These are phyloP conservation scores for Staphylotrichum longicolle DNA, from an alignment of 495 filamentous ascomycete genomes.

Conservation along the genomic window DNA sequence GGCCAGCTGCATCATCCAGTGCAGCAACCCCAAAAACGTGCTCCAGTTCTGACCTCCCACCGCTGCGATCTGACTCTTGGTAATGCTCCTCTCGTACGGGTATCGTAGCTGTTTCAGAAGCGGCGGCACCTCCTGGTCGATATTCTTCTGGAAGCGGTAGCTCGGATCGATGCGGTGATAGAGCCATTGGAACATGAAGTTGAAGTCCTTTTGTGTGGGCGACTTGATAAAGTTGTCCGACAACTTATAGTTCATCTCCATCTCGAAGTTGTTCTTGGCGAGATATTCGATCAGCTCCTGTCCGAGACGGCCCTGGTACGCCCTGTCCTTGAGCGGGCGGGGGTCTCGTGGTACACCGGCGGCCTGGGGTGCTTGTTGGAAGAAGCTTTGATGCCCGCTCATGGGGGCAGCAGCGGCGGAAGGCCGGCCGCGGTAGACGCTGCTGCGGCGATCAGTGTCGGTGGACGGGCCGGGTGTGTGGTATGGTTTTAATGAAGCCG, in stretches of 20 bases:
- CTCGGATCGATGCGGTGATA: conserved; percentile 92
- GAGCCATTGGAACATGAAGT: conserved; percentile 94
- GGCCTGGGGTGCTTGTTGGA: conserved; percentile 74
- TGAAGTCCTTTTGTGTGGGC: conserved; percentile 98
- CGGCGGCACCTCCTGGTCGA: conserved; percentile 89
- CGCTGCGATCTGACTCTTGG: conserved; percentile 88
- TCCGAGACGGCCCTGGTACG: conserved; percentile 75
- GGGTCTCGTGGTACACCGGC: conserved; percentile 83
- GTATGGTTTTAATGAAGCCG: conserved; percentile 59
- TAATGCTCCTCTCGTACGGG: conserved; percentile 89
- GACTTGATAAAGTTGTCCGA: conserved; percentile 82
- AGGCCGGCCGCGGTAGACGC: conserved; percentile 70
- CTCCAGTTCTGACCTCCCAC: conserved; percentile 96
- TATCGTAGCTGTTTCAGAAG: conserved; percentile 91
- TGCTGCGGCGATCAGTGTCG: conserved; percentile 72
- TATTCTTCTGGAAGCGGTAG: conserved; percentile 85
- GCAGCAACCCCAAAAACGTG: conserved; percentile 85
- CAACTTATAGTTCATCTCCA: conserved; percentile 92
- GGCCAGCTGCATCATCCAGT: conserved; percentile 98
- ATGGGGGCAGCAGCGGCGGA: conserved; percentile 54
- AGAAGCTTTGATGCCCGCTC: conserved; percentile 78
- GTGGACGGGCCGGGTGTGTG: conserved; percentile 43
- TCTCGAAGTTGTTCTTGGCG: conserved; percentile 86
- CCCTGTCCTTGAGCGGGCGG: conserved; percentile 77
- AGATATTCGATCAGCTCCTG: conserved; percentile 91